These are phyloP conservation scores for Dispira parvispora DNA, from an alignment of 192 early-diverging fungal genomes.

Conservation along the genomic window DNA sequence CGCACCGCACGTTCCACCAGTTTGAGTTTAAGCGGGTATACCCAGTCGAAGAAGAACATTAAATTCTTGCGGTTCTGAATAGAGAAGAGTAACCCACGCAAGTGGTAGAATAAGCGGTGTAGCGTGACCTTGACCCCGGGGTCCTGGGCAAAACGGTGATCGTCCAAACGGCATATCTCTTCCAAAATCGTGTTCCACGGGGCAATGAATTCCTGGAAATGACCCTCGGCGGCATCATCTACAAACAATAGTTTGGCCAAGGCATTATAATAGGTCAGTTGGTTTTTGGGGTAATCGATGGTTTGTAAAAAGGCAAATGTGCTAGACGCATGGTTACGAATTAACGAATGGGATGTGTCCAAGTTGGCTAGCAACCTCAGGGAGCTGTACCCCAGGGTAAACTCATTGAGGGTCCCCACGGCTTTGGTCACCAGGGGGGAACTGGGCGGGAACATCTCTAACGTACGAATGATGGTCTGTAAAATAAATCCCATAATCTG, in stretches of 20 bases:
- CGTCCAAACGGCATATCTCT: slow-evolving; percentile 31
- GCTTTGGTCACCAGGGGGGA: slow-evolving; percentile 40
- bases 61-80: slow-evolving; percentile 41
- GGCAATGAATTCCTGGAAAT: slow-evolving; percentile 54
- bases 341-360: slow-evolving; percentile 44
- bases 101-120: slow-evolving; percentile 49
- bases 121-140: slow-evolving; percentile 27
- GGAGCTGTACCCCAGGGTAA: slow-evolving; percentile 58
- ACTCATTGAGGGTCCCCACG: slow-evolving; percentile 57
- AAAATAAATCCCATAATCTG: slow-evolving; percentile 20
- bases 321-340: slow-evolving; percentile 54
- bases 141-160: slow-evolving; percentile 35
- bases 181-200: slow-evolving; percentile 43
- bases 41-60: slow-evolving; percentile 70
- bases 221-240: slow-evolving; percentile 36
- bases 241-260: slow-evolving; percentile 61
- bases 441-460: slow-evolving; percentile 39
- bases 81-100: slow-evolving; percentile 57
- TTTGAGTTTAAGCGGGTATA: slow-evolving; percentile 49
- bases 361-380: slow-evolving; percentile 62
- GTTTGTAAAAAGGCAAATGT: slow-evolving; percentile 52
- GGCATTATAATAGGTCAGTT: slow-evolving; percentile 59
- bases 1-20: slow-evolving; percentile 48
- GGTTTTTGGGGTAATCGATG: slow-evolving; percentile 37
- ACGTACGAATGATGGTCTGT: slow-evolving; percentile 33